Conservation (phyloP, 371 early-diverging fungal genomes). For the Lichtheimia ornata region DNA sequence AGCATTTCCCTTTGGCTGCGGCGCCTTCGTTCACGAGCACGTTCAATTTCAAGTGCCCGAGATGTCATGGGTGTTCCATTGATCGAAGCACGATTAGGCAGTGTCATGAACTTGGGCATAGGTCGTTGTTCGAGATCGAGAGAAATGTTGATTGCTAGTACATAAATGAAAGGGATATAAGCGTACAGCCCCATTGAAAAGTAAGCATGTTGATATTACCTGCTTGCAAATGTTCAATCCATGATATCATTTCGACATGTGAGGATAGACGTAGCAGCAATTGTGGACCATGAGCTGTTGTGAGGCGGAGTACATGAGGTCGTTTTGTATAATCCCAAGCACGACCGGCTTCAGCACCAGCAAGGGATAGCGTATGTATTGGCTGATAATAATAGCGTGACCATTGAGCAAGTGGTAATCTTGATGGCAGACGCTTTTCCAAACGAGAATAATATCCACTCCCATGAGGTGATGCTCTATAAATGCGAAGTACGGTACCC, state of each 20-base stretch:
- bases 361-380: slow-evolving; percentile 29
- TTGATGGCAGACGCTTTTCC: slow-evolving; percentile 16
- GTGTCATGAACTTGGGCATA: slow-evolving; percentile 52
- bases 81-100: slow-evolving; percentile 28
- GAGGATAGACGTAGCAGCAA: slow-evolving; percentile 34
- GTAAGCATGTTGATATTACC: slow-evolving; percentile 22
- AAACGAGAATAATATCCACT: neutral
- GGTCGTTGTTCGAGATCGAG: slow-evolving; percentile 43
- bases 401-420: slow-evolving; percentile 26
- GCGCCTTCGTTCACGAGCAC: slow-evolving; percentile 37
- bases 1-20: slow-evolving; percentile 38
- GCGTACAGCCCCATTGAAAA: neutral
- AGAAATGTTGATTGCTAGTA: slow-evolving; percentile 45
- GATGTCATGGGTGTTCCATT: slow-evolving; percentile 19
- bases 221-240: slow-evolving; percentile 54
- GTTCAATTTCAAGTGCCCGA: slow-evolving; percentile 32
- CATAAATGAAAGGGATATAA: neutral
- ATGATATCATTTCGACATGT: slow-evolving; percentile 46
- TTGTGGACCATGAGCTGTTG: slow-evolving; percentile 42
- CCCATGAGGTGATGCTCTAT: slow-evolving; percentile 31
- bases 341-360: slow-evolving; percentile 44
- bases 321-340: slow-evolving; percentile 48
- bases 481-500: slow-evolving; percentile 43
- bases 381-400: slow-evolving; percentile 34
- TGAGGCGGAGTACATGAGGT: slow-evolving; percentile 38